Evolutionary conservation across 768 basidiomycete genomes (phyloP).

Genomic region (Suillus discolor): DNA sequence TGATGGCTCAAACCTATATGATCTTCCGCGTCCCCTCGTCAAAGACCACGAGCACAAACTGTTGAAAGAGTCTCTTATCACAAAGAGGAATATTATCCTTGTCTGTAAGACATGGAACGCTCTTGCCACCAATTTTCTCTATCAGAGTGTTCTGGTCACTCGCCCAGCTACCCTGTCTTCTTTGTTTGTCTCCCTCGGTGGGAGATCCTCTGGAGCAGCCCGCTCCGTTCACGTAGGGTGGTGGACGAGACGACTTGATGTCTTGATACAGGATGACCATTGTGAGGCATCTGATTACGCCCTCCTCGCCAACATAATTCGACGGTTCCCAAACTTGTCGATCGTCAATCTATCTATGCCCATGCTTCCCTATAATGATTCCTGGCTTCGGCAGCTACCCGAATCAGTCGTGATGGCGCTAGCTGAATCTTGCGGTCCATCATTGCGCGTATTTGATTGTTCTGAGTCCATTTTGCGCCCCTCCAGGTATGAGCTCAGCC

Average conservation of each 20-base stretch:
- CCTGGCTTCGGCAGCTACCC: conserved; percentile 30
- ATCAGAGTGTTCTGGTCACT: conserved; percentile 25
- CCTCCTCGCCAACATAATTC: conserved; percentile 24
- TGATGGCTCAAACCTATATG: conserved; percentile 14
- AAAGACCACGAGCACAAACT: conserved; percentile 18
- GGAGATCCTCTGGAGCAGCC: conserved; percentile 7
- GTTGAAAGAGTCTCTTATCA: conserved; percentile 25
- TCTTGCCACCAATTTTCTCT: conserved; percentile 25
- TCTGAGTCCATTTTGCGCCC: conserved; percentile 33
- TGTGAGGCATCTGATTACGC: conserved; percentile 28
- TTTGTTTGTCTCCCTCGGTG: conserved; percentile 19
- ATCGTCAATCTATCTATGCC: conserved; percentile 30
- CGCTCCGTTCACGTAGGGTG: conserved; percentile 19
- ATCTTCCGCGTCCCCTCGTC: conserved; percentile 22
- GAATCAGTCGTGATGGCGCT: conserved; percentile 22
- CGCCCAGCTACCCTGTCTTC: conserved; percentile 19
- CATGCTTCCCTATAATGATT: conserved; percentile 24
- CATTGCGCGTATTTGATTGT: conserved; percentile 30
- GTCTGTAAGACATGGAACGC: conserved; percentile 29
- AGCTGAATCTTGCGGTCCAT: conserved; percentile 28
- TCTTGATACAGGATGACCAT: conserved; percentile 27
- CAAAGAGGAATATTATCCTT: conserved; percentile 23
- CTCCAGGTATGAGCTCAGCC: conserved; percentile 23
- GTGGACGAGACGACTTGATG: conserved; percentile 31
- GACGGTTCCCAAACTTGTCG: conserved; percentile 28